phyloP scores from a whole-genome alignment of 768 basidiomycete genomes.

The Auricularia cornea region DNA sequence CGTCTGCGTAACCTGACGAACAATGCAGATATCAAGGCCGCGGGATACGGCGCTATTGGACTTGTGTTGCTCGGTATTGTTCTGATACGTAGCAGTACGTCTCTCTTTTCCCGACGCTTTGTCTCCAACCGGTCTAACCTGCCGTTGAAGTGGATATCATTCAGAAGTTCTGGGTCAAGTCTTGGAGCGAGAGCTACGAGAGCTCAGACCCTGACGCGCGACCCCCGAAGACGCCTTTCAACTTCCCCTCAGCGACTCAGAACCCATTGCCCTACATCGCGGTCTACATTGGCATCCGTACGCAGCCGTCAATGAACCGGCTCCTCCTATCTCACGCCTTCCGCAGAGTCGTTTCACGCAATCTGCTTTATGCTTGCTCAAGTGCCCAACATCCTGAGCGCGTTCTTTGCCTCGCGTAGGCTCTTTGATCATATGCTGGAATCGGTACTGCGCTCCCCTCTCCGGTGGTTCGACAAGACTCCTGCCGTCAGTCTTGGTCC shows the following conservation, averaged over 20 bases:
- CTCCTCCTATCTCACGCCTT: background rate
- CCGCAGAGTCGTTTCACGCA: background rate
- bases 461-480: slow-evolving; percentile 21
- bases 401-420: slow-evolving; percentile 14
- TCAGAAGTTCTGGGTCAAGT: background rate
- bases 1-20: too few species aligned
- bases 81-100: background rate
- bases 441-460: slow-evolving; percentile 14
- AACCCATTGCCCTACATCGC: background rate
- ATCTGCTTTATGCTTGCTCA: background rate
- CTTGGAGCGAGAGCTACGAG: slow-evolving; percentile 1
- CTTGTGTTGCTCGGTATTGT: background rate
- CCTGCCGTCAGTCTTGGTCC: slow-evolving; percentile 10
- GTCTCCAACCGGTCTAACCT: too few species aligned
- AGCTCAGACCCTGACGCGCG: background rate
- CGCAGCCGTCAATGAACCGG: background rate
- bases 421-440: slow-evolving; percentile 15
- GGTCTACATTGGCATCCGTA: background rate
- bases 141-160: background rate
- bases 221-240: background rate
- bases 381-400: background rate
- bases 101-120: too few species aligned
- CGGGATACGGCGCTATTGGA: background rate
- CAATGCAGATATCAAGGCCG: background rate
- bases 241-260: background rate